Evolutionary conservation across 1,284 basidiomycete genomes (phyloP), one percentile per base, ranked within the genome.

Genomic region (Cryptococcus sp.): DNA sequence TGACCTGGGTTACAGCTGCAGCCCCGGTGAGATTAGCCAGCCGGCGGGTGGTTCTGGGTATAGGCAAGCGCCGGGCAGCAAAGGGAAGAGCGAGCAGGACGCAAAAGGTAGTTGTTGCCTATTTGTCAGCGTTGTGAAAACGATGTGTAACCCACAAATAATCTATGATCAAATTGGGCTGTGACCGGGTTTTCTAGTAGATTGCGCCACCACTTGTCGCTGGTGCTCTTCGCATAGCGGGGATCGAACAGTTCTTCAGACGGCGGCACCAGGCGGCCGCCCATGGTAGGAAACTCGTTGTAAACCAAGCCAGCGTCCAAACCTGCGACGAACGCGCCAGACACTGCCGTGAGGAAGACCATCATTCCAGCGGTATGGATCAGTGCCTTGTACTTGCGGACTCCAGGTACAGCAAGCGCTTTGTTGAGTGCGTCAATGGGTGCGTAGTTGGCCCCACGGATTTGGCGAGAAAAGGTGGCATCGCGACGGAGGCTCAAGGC

Each of bases 231-330:
- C 11, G 88, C 85, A 76, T 92, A 96, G n/a, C 82, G 82, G 22
- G 83, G 74, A 42, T 89, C 86, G 72, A 96, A 85, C 22, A 99
- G 84, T 76, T 99, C 96, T 38, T 88, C 84, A 13, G 82, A 70
- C 0, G 93, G 93, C 3, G 96, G 96, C 3, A 86, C 84, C 30
- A 97, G 76, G 8, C 87, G 84, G 10, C 90, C 92, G 45, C 93
- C 96, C 96, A 99, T 99, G 5, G 88, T 81, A 0, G 96, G 96
- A 81, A 97, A 99, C 76, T 98, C 95, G 76, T 98, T 99, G 81
- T 99, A 99, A 17, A 96, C 79, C 54, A 99, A 79, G 3, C 96
- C 96, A 0, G 96, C 96, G 76, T 99, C 96, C 41, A 99, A 83
- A 8, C 96, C 96, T 27, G 96, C 96, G 22, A 99, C 96, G 71